Base-by-base conservation (phyloP, 306 rosid genomes). In the Sesbania bispinosa region DNA sequence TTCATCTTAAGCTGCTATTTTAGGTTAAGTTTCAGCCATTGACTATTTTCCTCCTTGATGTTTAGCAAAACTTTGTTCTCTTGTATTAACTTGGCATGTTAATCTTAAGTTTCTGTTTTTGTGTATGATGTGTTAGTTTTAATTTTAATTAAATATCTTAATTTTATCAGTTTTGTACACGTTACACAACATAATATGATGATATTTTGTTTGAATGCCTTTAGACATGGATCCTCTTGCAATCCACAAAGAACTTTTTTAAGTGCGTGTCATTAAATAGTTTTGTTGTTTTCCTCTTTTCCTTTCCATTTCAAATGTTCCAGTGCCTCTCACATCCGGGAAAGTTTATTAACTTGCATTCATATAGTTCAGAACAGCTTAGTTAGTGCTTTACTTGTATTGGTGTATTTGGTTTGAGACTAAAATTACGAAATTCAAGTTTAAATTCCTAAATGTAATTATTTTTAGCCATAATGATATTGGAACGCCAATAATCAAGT, bases 231-330 rank as follows among this genome's bases (percentile, higher is more conserved):
- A 59, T 46, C 41, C 4, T 39, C 45, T 14, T 10, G 14, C 47
- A 52, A 53, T 51, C 26, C 39, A 36, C 6, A 50, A 68, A 77
- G 14, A 41, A 59, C 77, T 39, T 77, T 51, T 4, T 10, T 13
- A 4, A 29, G 36, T 23, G 77, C 20, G 7, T 45, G 62, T 23
- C 70, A 62, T 43, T 53, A 62, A 33, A 4, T 42, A 71, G 7
- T 62, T 41, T 78, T 69, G 42, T 62, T 77, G 1, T 69, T 29
- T 62, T 70, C 59, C 35, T 19, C 75, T 67, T 51, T 61, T 51
- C 47, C 3, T 8, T 47, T 14, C 18, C 43, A 23, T 39, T 58
- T n/a, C 41, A 54, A 54, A 46, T 48, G 0, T 43, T 5, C 13
- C 0, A 15, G 20, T 42, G n/a, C 20, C 27, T 45, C 20, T 45